These are phyloP conservation scores for Exophiala phaeomuriformis DNA, from an alignment of 2,329 filamentous ascomycete genomes.

Conservation along the genomic window DNA sequence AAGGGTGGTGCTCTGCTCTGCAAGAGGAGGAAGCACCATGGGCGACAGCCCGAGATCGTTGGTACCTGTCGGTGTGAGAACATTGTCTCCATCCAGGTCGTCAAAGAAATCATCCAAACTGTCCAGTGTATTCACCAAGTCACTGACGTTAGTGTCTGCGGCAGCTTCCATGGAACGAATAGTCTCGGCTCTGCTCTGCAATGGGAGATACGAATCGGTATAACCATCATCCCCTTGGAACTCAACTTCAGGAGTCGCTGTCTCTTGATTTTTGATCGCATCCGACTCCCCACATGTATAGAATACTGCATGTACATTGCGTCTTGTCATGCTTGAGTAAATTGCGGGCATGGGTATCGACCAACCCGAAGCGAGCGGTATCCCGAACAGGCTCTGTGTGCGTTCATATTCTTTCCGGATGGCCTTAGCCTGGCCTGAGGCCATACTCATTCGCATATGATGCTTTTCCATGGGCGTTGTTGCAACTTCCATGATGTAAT, in stretches of 20 bases:
- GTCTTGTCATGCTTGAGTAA: conserved; percentile 76
- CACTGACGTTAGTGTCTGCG: conserved; percentile 61
- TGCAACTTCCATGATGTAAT: conserved; percentile 92
- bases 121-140: conserved; percentile 72
- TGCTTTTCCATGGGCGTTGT: conserved; percentile 88
- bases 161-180: conserved; percentile 78
- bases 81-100: conserved; percentile 47
- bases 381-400: conserved; percentile 90
- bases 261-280: conserved; percentile 53
- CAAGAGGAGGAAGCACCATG: conserved; percentile 41
- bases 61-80: conserved; percentile 32
- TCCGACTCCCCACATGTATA: conserved; percentile 76
- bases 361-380: conserved; percentile 93
- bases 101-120: conserved; percentile 79
- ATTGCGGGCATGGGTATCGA: conserved; percentile 87
- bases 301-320: conserved; percentile 92
- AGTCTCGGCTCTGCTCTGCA: conserved; percentile 67
- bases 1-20: conserved; percentile 69
- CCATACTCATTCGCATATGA: conserved; percentile 97
- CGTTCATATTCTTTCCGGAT: conserved; percentile 91
- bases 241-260: conserved; percentile 76
- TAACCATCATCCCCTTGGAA: conserved; percentile 87
- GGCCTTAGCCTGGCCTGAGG: conserved; percentile 72
- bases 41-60: conserved; percentile 47
- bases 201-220: conserved; percentile 66